phyloP scores from a whole-genome alignment of 179 eudicot species.

The Sideroxylon spinosum region DNA sequence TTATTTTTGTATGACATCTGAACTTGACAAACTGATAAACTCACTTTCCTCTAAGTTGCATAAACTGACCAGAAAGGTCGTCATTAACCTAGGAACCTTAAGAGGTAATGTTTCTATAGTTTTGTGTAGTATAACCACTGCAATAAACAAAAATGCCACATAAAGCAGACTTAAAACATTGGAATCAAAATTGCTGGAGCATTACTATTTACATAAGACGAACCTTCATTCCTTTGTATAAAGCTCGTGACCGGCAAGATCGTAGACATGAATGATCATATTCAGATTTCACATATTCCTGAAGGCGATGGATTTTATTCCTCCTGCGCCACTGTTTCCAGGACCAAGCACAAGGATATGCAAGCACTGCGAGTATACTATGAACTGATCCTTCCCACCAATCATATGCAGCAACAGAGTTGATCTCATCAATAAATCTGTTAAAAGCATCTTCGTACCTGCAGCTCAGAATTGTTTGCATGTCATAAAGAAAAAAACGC shows the following conservation, averaged over 20 bases:
- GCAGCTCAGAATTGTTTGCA: constrained; percentile 20
- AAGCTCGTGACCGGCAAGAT: constrained; percentile 83
- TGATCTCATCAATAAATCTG: constrained; percentile 77
- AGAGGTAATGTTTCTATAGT: not conserved
- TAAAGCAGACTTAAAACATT: not conserved
- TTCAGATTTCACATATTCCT: constrained; percentile 81
- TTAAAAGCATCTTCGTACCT: constrained; percentile 90
- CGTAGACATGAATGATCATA: constrained; percentile 88
- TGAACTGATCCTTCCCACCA: constrained; percentile 98
- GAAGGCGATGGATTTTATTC: constrained; percentile 67
- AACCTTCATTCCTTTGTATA: constrained; percentile 96
- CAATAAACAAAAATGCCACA: not conserved
- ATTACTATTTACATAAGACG: constrained; percentile 11
- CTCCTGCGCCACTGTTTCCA: constrained; percentile 96
- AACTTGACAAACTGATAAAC: not conserved
- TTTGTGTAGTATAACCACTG: not conserved
- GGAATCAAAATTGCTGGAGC: not conserved
- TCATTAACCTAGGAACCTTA: too few relatives aligned
- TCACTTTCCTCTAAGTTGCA: not conserved
- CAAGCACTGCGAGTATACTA: constrained; percentile 74
- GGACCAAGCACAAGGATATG: constrained; percentile 93
- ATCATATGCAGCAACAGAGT: constrained; percentile 83
- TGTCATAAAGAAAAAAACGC: not conserved
- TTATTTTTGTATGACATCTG: not conserved
- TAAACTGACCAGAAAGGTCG: not conserved